A percentile compares a stretch with the other conserved stretches of the same genome.
Conservation (phyloP, 345 rosid species). For the Erucastrum elatum region DNA sequence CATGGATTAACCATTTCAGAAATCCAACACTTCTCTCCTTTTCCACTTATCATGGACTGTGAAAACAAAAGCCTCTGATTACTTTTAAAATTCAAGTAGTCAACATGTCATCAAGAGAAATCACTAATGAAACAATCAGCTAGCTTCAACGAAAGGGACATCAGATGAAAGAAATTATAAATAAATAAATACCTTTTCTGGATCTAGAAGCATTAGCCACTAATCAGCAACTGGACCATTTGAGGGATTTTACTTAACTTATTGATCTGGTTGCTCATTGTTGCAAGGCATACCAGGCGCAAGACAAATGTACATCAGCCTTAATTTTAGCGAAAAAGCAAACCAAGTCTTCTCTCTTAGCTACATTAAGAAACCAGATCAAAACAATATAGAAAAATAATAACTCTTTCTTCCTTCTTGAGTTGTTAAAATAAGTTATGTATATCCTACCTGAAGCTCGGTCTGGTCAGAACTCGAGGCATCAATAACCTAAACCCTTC, state of each 20-base stretch:
- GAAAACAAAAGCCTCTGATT: constrained; percentile 62
- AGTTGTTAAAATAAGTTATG: too few relatives aligned
- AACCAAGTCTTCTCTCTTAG: constrained; percentile 80
- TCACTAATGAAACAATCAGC: constrained; percentile 2
- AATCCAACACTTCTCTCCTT: constrained; percentile 63
- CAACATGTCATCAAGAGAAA: constrained; percentile 53
- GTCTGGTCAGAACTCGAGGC: constrained; percentile 56
- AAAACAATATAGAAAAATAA: too few relatives aligned
- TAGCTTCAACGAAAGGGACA: neutral
- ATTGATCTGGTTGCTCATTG: constrained; percentile 42
- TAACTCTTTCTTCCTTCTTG: neutral
- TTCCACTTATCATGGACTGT: constrained; percentile 38
- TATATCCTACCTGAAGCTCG: constrained; percentile 62
- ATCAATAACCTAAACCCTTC: constrained; percentile 71
- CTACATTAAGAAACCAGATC: constrained; percentile 51
- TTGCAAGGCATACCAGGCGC: constrained; percentile 61
- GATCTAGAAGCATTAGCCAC: constrained; percentile 74
- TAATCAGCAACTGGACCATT: constrained; percentile 61
- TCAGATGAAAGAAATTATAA: too few relatives aligned
- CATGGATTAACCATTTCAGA: constrained; percentile 62
- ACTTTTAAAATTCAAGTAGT: constrained; percentile 84
- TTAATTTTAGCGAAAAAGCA: constrained; percentile 64
- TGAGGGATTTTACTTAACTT: constrained; percentile 56
- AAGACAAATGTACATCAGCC: constrained; percentile 64
- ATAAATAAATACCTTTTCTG: constrained; percentile 85